Evolutionary conservation across 495 filamentous ascomycete genomes (phyloP).

Genomic region (Lasiosphaeria ovina): DNA sequence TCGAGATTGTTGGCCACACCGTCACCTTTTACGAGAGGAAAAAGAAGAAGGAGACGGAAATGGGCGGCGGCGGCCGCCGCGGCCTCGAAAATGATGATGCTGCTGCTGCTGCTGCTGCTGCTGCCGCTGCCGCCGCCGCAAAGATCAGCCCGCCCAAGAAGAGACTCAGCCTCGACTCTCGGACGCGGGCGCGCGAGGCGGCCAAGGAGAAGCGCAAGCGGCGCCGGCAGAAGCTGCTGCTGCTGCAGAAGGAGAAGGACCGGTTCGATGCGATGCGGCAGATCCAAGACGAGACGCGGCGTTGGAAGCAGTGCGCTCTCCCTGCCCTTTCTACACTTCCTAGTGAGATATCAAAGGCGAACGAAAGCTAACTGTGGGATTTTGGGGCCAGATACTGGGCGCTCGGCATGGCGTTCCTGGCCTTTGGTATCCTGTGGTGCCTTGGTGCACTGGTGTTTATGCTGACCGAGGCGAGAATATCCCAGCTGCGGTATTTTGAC

Average conservation of each 20-base stretch:
- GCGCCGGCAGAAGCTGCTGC: conserved; percentile 49
- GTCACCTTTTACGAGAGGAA: conserved; percentile 37
- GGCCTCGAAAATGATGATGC: too few relatives aligned
- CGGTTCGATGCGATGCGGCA: conserved; percentile 75
- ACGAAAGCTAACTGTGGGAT: too few relatives aligned
- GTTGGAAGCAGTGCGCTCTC: conserved; percentile 49
- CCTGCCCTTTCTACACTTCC: not conserved
- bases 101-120: too few relatives aligned
- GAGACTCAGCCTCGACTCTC: conserved; percentile 24
- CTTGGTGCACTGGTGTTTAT: conserved; percentile 68
- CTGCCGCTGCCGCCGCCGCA: conserved; percentile 15
- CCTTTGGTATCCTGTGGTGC: conserved; percentile 67
- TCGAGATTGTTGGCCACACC: conserved; percentile 35
- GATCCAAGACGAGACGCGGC: conserved; percentile 60
- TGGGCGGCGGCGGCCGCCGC: conserved; percentile 16
- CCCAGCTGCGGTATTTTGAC: conserved; percentile 66
- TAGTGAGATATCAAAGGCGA: not conserved
- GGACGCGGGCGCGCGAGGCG: conserved; percentile 46
- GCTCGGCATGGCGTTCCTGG: conserved; percentile 54
- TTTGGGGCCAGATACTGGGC: conserved; percentile 48
- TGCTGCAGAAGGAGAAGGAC: conserved; percentile 57
- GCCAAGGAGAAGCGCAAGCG: conserved; percentile 57
- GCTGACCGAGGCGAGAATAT: conserved; percentile 39
- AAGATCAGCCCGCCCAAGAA: conserved; percentile 2
- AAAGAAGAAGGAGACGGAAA: conserved; percentile 10